phyloP scores from a whole-genome alignment of 106 monocot genomes.

The Cymbidium sinense region DNA sequence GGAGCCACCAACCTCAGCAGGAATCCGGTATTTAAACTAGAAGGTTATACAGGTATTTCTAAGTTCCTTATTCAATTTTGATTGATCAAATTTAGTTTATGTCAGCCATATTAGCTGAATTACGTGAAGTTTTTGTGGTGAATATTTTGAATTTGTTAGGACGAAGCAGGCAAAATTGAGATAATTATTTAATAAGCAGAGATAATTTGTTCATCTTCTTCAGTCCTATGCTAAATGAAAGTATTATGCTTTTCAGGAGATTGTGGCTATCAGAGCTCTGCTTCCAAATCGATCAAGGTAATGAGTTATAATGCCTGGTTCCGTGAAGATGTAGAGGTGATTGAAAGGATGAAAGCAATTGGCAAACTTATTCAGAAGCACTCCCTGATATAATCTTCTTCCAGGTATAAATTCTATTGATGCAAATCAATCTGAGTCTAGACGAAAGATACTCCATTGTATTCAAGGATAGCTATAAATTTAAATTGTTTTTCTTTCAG shows the following conservation, averaged over 20 bases:
- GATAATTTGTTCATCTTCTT: neutral
- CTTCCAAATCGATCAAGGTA: neutral
- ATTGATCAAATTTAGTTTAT: too few relatives aligned
- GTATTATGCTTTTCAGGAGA: neutral
- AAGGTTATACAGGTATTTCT: too few relatives aligned
- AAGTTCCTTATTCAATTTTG: too few relatives aligned
- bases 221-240: too few relatives aligned
- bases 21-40: too few relatives aligned
- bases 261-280: too few relatives aligned
- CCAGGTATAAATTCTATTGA: conserved; percentile 23
- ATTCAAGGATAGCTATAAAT: neutral
- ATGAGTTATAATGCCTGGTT: too few relatives aligned
- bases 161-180: neutral
- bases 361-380: conserved; percentile 26
- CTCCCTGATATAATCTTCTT: conserved; percentile 41
- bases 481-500: conserved; percentile 13
- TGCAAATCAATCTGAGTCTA: neutral
- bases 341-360: conserved; percentile 40
- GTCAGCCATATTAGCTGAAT: too few relatives aligned
- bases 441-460: neutral
- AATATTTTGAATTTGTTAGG: too few relatives aligned
- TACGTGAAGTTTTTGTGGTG: too few relatives aligned
- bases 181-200: too few relatives aligned
- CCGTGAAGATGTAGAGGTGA: conserved; percentile 28
- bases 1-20: too few relatives aligned